These are phyloP conservation scores for Kwoniella shivajii DNA, from an alignment of 1,284 basidiomycete species.

Conservation along the genomic window DNA sequence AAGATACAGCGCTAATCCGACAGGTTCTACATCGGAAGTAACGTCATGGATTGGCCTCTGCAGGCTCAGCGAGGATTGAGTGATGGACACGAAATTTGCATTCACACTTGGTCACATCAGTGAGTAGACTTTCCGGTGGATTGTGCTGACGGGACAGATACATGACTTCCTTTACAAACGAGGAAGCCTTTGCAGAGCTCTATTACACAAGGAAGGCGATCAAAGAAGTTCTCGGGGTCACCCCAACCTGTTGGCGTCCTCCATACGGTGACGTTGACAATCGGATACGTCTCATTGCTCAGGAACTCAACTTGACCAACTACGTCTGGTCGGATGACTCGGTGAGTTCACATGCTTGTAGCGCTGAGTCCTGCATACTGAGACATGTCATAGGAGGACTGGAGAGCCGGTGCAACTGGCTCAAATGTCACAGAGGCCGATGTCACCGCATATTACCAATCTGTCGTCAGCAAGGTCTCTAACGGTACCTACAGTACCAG, in stretches of 20 bases:
- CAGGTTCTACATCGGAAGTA: conserved; percentile 56
- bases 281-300: conserved; percentile 59
- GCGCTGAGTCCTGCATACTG: not conserved
- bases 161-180: conserved; percentile 58
- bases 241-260: conserved; percentile 54
- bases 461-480: conserved; percentile 48
- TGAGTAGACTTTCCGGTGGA: conserved; percentile 16
- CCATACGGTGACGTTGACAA: conserved; percentile 60
- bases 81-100: conserved; percentile 55
- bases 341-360: conserved; percentile 10
- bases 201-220: conserved; percentile 60
- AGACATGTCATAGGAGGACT: conserved; percentile 45
- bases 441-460: conserved; percentile 56
- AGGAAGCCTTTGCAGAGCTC: conserved; percentile 60
- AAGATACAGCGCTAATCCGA: not conserved
- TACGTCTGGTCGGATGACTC: conserved; percentile 59
- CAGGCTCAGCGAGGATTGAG: conserved; percentile 57
- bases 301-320: conserved; percentile 56
- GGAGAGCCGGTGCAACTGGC: conserved; percentile 47
- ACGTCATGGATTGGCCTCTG: conserved; percentile 60
- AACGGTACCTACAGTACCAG: conserved; percentile 49
- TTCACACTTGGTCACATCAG: conserved; percentile 58
- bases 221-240: conserved; percentile 59
- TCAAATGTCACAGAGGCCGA: conserved; percentile 39
- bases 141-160: no score